Conservation (phyloP, 352 stramenopile species). For the Phytophthora capsici region DNA sequence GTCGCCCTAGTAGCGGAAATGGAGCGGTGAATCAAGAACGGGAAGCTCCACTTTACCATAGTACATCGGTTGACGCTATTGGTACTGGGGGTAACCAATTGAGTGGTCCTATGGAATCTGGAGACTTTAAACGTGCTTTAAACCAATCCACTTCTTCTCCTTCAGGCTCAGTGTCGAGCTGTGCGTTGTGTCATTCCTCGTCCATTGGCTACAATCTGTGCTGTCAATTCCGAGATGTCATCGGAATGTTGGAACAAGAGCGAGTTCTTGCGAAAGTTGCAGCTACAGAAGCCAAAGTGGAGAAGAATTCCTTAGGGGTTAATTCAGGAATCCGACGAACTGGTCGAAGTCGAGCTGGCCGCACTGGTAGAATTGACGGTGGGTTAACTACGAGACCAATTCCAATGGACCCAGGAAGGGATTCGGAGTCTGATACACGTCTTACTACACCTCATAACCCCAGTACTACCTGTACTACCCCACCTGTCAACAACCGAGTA, state of each 20-base stretch:
- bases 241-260: conserved; percentile 52
- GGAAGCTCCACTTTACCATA: conserved; percentile 9
- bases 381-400: neutral
- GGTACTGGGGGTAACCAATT: conserved; percentile 1
- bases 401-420: too few relatives aligned
- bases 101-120: neutral
- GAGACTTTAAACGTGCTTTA: neutral
- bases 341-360: conserved; percentile 13
- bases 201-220: conserved; percentile 74
- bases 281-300: neutral
- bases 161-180: conserved; percentile 13
- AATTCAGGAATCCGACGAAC: conserved; percentile 10
- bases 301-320: neutral
- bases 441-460: neutral
- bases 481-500: conserved; percentile 34
- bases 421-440: conserved; percentile 5
- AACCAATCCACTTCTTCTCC: neutral
- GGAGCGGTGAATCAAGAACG: neutral
- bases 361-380: conserved; percentile 13
- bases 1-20: conserved; percentile 13
- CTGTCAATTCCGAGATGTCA: conserved; percentile 62
- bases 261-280: conserved; percentile 7
- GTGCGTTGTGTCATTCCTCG: conserved; percentile 59
- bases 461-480: neutral
- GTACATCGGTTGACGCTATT: conserved; percentile 11